Conservation (phyloP, 148 eudicot species). For the Amaranthus cruentus region DNA sequence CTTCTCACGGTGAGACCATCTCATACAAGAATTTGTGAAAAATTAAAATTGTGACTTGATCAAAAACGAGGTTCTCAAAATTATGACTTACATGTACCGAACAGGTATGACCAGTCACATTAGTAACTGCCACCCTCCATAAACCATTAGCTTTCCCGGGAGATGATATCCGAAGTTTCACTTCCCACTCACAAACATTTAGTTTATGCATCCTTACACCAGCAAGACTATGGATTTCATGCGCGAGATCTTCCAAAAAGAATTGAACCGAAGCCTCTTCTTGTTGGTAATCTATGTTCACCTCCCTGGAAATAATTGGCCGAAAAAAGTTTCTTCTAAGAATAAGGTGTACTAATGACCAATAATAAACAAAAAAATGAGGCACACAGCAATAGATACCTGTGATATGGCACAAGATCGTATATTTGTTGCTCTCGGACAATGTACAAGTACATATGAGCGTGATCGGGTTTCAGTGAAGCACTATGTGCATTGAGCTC, state of each 20-base stretch:
- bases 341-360: slow-evolving; percentile 5
- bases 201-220: slow-evolving; percentile 89
- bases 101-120: slow-evolving; percentile 97
- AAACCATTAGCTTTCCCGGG: slow-evolving; percentile 84
- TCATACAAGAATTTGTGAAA: no score
- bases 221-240: slow-evolving; percentile 63
- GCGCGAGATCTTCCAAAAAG: slow-evolving; percentile 67
- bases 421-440: slow-evolving; percentile 76
- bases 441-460: slow-evolving; percentile 91
- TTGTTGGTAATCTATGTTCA: slow-evolving; percentile 41
- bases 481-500: slow-evolving; percentile 92
- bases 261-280: slow-evolving; percentile 66
- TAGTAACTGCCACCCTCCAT: slow-evolving; percentile 85
- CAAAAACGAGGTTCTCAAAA: background rate
- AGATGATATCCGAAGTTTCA: slow-evolving; percentile 83
- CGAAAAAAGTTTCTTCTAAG: background rate
- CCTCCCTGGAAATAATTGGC: slow-evolving; percentile 45
- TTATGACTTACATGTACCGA: slow-evolving; percentile 72
- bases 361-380: background rate
- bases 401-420: slow-evolving; percentile 82
- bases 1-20: no score
- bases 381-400: slow-evolving; percentile 33
- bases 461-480: slow-evolving; percentile 76
- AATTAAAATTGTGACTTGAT: background rate
- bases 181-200: slow-evolving; percentile 97